Percentiles rank a stretch among this genome's conserved stretches.
phyloP scores from a whole-genome alignment of 371 early-diverging fungal species.

The Rhizopus stolonifer region DNA sequence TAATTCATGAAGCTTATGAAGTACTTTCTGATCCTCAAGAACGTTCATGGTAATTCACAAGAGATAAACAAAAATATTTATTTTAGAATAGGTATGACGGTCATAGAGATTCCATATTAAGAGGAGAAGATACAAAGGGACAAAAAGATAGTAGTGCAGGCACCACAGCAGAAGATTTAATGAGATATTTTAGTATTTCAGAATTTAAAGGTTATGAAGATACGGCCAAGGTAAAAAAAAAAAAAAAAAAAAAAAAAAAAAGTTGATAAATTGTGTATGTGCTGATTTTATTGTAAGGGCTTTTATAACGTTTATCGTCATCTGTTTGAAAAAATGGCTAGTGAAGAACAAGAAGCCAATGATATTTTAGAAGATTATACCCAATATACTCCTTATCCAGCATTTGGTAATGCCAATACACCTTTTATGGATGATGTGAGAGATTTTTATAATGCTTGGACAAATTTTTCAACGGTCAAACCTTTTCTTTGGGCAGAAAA shows the following conservation, averaged over 20 bases:
- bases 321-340: constrained; percentile 74
- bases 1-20: constrained; percentile 91
- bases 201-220: constrained; percentile 70
- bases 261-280: too few relatives aligned
- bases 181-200: constrained; percentile 69
- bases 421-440: constrained; percentile 49
- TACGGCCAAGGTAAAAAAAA: constrained; percentile 37
- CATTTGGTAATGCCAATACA: constrained; percentile 62
- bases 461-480: constrained; percentile 73
- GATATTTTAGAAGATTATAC: constrained; percentile 42
- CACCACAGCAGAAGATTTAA: constrained; percentile 60
- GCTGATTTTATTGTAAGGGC: too few relatives aligned
- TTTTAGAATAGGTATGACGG: constrained; percentile 65
- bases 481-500: constrained; percentile 92
- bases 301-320: constrained; percentile 82
- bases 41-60: constrained; percentile 72
- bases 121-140: constrained; percentile 58
- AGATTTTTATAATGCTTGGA: constrained; percentile 80
- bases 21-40: constrained; percentile 86
- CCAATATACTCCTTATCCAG: constrained; percentile 35
- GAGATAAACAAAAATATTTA: not conserved
- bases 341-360: constrained; percentile 77
- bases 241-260: not conserved
- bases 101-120: constrained; percentile 79
- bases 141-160: constrained; percentile 47